Percentiles rank a stretch among this genome's conserved stretches.
Conservation (phyloP, 495 filamentous ascomycete genomes). For the Aspergillus avenaceus region DNA sequence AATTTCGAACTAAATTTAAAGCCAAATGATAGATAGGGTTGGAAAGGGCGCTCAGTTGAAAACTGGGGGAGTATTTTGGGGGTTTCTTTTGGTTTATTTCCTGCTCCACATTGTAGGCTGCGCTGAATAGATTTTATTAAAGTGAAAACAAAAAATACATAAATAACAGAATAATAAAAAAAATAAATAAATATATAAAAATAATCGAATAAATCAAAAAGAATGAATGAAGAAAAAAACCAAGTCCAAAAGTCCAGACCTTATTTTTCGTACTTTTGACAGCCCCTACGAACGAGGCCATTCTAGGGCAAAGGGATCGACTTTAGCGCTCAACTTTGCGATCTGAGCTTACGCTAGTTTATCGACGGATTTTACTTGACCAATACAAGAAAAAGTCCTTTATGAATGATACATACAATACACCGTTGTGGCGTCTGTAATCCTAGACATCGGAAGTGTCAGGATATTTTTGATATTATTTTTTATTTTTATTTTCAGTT, state of each 20-base stretch:
- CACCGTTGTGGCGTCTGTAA: not conserved
- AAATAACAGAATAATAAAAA: too few species aligned
- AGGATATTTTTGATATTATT: too few species aligned
- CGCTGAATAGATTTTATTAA: too few species aligned
- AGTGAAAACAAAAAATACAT: too few species aligned
- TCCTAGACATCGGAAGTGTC: not conserved
- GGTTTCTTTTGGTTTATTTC: too few species aligned
- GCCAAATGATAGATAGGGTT: not conserved
- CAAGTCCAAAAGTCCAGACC: not conserved
- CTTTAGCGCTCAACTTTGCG: not conserved
- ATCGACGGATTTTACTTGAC: conserved; percentile 5
- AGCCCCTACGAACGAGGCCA: not conserved
- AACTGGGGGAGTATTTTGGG: not conserved
- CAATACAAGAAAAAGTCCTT: not conserved
- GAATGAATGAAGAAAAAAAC: not conserved
- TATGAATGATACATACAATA: not conserved
- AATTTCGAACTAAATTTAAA: not conserved
- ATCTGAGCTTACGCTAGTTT: conserved; percentile 11
- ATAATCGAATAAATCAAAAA: conserved; percentile 3
- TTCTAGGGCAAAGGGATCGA: conserved; percentile 5
- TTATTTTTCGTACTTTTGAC: conserved; percentile 2
- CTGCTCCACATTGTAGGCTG: too few species aligned
- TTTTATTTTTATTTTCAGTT: too few species aligned
- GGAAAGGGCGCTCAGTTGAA: not conserved
- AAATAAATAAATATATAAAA: too few species aligned